phyloP scores from a whole-genome alignment of 2,329 filamentous ascomycete genomes.

The Fusarium cyanostomum region DNA sequence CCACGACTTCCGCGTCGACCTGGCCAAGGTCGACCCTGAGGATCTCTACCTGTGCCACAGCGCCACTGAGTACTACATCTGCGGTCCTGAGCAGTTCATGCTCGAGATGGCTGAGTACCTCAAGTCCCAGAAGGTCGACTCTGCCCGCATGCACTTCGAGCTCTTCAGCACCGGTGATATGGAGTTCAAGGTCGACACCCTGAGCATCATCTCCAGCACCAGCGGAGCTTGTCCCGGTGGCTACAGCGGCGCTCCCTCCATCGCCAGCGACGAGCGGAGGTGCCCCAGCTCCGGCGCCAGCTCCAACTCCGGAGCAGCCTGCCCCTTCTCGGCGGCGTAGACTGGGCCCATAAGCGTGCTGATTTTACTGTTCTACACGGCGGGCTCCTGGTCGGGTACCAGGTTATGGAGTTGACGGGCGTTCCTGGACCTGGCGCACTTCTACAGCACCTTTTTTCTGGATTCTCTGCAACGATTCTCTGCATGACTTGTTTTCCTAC shows the following conservation, averaged over 20 bases:
- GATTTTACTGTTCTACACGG: background rate
- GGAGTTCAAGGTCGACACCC: conserved; percentile 48
- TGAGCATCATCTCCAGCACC: conserved; percentile 42
- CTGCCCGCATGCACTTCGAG: conserved; percentile 55
- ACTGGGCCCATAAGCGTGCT: background rate
- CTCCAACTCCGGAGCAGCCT: conserved; percentile 17
- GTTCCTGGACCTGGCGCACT: conserved; percentile 23
- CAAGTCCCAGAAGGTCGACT: conserved; percentile 51
- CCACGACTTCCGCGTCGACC: conserved; percentile 55
- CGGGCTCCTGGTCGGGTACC: conserved; percentile 9
- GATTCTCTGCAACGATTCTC: conserved; percentile 17
- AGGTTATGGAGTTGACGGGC: conserved; percentile 20
- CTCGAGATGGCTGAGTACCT: conserved; percentile 58
- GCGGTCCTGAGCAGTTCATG: conserved; percentile 66
- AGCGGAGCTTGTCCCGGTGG: conserved; percentile 15
- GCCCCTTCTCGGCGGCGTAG: conserved; percentile 28
- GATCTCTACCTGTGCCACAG: conserved; percentile 58
- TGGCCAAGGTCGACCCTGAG: conserved; percentile 54
- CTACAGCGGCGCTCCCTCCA: conserved; percentile 21
- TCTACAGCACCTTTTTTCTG: background rate
- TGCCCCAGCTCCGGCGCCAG: conserved; percentile 33
- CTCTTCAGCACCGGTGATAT: conserved; percentile 58
- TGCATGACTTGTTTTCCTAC: background rate
- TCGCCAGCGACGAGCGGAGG: conserved; percentile 21
- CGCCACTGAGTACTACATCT: conserved; percentile 63